Conservation (phyloP, 2,329 filamentous ascomycete genomes). For the Arthrobotrys entomopaga region DNA sequence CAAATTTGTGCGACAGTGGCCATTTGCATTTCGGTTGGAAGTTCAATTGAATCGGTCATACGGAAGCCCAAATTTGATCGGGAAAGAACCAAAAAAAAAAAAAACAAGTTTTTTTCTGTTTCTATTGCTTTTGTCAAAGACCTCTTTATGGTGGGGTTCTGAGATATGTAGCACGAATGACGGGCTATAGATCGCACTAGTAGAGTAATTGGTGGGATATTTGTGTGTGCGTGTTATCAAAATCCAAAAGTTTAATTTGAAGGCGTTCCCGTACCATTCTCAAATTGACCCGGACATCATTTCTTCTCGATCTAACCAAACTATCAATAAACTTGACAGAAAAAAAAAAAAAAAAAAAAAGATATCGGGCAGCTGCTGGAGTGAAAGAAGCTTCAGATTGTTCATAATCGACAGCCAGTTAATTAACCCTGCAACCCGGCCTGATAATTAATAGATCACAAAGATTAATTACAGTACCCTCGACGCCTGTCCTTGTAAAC, state of each 20-base stretch:
- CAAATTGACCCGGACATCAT: neutral
- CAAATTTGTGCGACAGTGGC: conserved; percentile 16
- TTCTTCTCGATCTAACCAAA: conserved; percentile 7
- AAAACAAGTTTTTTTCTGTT: neutral
- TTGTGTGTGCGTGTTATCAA: neutral
- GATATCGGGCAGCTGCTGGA: conserved; percentile 4
- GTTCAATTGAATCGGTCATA: conserved; percentile 4
- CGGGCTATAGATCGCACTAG: conserved; percentile 4
- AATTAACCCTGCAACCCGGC: neutral
- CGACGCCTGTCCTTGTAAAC: conserved; percentile 6
- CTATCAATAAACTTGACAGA: neutral
- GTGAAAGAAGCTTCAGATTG: neutral
- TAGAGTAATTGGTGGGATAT: too few species aligned
- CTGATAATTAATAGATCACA: neutral
- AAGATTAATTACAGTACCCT: conserved; percentile 7
- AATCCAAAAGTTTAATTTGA: conserved; percentile 36
- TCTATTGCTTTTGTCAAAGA: neutral
- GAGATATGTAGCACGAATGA: conserved; percentile 25
- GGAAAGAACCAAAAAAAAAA: conserved; percentile 1
- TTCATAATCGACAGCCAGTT: neutral
- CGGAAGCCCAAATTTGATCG: conserved; percentile 6
- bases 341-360: too few species aligned
- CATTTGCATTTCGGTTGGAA: conserved; percentile 40
- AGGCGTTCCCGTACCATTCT: conserved; percentile 13
- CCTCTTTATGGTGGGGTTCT: neutral